Evolutionary conservation across 2,329 filamentous ascomycete species (phyloP).

Genomic region (Fusarium sp.): DNA sequence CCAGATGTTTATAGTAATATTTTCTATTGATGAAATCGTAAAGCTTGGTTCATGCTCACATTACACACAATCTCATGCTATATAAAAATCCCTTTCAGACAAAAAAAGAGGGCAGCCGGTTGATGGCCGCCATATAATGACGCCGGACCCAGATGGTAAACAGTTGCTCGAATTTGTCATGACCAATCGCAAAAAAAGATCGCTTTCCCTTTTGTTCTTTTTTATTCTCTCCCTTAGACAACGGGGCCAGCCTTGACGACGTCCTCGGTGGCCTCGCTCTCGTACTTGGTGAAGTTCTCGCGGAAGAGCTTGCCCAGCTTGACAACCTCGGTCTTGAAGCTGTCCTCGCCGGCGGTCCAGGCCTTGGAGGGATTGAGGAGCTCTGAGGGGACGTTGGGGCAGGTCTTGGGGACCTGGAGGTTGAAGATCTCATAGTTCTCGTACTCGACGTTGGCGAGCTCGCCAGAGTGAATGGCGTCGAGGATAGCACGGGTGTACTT

Average conservation of each 20-base stretch:
- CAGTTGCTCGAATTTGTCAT: conserved; percentile 38
- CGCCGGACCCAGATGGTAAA: conserved; percentile 44
- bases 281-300: conserved; percentile 98
- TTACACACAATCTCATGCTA: conserved; percentile 44
- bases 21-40: conserved; percentile 45
- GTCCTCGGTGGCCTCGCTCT: conserved; percentile 82
- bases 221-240: conserved; percentile 43
- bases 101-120: conserved; percentile 41
- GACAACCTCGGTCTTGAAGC: conserved; percentile 87
- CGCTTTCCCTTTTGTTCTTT: conserved; percentile 32
- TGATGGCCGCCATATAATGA: conserved; percentile 44
- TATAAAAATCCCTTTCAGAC: conserved; percentile 31
- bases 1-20: conserved; percentile 33
- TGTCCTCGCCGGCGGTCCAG: conserved; percentile 84
- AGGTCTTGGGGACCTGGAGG: conserved; percentile 92
- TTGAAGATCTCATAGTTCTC: conserved; percentile 98
- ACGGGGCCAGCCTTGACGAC: conserved; percentile 75
- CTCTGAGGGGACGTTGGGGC: conserved; percentile 88
- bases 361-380: conserved; percentile 93
- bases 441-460: conserved; percentile 92
- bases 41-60: conserved; percentile 41
- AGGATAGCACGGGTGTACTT: conserved; percentile 99
- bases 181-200: conserved; percentile 36
- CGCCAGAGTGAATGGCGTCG: conserved; percentile 96
- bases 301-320: conserved; percentile 92